Evolutionary conservation across 2,329 filamentous ascomycete genomes (phyloP), one percentile per base, ranked within the genome.

Genomic region (Zymoseptoria crescenta): DNA sequence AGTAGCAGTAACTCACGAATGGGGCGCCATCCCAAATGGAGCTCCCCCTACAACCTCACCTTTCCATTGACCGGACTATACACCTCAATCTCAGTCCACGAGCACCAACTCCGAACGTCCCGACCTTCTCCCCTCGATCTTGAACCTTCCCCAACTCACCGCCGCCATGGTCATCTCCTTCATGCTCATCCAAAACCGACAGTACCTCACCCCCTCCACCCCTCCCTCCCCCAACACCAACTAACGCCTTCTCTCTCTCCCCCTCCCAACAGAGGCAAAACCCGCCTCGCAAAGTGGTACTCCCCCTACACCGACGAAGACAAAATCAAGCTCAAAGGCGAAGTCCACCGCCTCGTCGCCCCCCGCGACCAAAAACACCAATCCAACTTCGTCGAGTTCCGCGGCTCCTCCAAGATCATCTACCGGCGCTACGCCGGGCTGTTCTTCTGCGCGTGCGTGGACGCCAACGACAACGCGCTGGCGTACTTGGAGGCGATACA

Each of bases 291-390:
- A 65, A 99, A 99, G 80, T 99, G 93, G 93, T 99, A 99, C 81
- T 90, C 89, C 67, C 93, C 94, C 62, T 99, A 96, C 80, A 95
- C 87, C 77, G 94, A 99, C 81, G 93, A 97, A 75, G 91, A 99
- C 75, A 99, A 99, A 81, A 90, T 99, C 75, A 96, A 96, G 79
- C 82, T 99, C 70, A 99, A 99, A 77, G 94, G 94, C 82, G 94
- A 99, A 87, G 89, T 97, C 69, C 94, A 99, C 81, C 92, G 94
- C 64, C 91, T 99, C 67, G 93, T 99, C 62, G 94, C 94, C 0
- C 94, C 94, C 6, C 89, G 94, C 72, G 94, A 99, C 77, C 94
- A 99, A 74, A 99, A 99, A 74, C 96, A 99, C 81, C 94, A 99
- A 75, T 96, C 91, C 78, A 99, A 99, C 80, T 99, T 99, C 72